phyloP scores from a whole-genome alignment of 1,284 basidiomycete genomes.

The Ustilago hordei region DNA sequence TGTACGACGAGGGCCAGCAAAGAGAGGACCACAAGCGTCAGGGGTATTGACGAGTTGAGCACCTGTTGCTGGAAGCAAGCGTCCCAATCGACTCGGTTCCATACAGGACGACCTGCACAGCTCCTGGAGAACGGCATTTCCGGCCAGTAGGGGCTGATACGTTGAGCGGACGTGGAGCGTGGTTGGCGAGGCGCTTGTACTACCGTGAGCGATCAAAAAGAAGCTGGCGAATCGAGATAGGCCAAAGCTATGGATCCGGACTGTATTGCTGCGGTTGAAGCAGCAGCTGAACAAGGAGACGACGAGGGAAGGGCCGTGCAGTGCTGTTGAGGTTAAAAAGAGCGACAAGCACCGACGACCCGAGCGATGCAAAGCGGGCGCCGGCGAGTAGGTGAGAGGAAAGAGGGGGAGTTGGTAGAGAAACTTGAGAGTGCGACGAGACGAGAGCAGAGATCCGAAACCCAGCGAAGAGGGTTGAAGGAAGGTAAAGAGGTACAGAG shows the following conservation, averaged over 20 bases:
- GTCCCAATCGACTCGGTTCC: conserved; percentile 50
- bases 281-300: neutral
- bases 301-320: neutral
- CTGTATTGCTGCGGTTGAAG: conserved; percentile 5
- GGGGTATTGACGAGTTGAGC: conserved; percentile 49
- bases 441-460: neutral
- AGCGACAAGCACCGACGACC: conserved; percentile 38
- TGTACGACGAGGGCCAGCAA: conserved; percentile 37
- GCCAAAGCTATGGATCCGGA: neutral
- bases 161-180: neutral
- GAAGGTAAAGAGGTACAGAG: neutral
- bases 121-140: conserved; percentile 19
- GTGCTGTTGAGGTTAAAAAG: conserved; percentile 7
- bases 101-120: conserved; percentile 40
- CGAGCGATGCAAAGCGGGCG: conserved; percentile 26
- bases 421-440: neutral
- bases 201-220: neutral
- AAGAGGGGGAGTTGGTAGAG: neutral
- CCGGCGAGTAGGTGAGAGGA: conserved; percentile 11
- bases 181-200: neutral
- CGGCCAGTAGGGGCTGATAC: neutral
- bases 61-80: conserved; percentile 46
- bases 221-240: neutral
- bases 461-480: neutral
- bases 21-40: conserved; percentile 38